A percentile compares a stretch with the other conserved stretches of the same genome.
Evolutionary conservation across 2,329 filamentous ascomycete genomes (phyloP).

Genomic region (Aspergillus glaucus): DNA sequence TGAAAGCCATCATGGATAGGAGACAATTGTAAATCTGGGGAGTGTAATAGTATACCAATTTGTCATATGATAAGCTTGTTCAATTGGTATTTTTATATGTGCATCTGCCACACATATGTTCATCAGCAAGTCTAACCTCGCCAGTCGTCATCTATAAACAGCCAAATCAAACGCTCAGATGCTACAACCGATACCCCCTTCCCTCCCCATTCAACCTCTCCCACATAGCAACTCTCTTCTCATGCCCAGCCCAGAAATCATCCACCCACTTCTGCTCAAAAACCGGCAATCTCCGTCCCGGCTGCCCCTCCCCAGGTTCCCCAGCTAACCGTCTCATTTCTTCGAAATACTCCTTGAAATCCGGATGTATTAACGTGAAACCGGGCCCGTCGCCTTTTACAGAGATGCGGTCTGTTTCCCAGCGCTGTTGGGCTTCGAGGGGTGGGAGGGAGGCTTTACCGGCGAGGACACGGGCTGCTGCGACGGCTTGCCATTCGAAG

Average conservation of each 20-base stretch:
- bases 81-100: too few relatives aligned
- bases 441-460: conserved; percentile 49
- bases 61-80: too few relatives aligned
- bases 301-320: conserved; percentile 32
- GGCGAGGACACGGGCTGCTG: conserved; percentile 53
- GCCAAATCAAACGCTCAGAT: too few relatives aligned
- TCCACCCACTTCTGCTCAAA: conserved; percentile 39
- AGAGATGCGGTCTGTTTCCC: conserved; percentile 53
- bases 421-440: conserved; percentile 44
- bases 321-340: conserved; percentile 39
- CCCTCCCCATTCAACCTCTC: conserved; percentile 40
- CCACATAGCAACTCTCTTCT: conserved; percentile 55
- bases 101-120: too few relatives aligned
- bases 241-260: conserved; percentile 50
- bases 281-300: conserved; percentile 35
- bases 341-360: conserved; percentile 63
- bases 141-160: too few relatives aligned
- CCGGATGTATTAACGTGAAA: conserved; percentile 54
- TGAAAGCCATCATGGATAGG: too few relatives aligned
- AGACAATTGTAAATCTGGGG: too few relatives aligned
- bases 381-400: conserved; percentile 50
- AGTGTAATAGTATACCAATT: too few relatives aligned
- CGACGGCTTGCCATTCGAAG: conserved; percentile 63
- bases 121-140: too few relatives aligned
- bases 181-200: conserved; percentile 5